phyloP scores from a whole-genome alignment of 225 moss, liverwort and hornwort species.

The Pleurozium schreberi region DNA sequence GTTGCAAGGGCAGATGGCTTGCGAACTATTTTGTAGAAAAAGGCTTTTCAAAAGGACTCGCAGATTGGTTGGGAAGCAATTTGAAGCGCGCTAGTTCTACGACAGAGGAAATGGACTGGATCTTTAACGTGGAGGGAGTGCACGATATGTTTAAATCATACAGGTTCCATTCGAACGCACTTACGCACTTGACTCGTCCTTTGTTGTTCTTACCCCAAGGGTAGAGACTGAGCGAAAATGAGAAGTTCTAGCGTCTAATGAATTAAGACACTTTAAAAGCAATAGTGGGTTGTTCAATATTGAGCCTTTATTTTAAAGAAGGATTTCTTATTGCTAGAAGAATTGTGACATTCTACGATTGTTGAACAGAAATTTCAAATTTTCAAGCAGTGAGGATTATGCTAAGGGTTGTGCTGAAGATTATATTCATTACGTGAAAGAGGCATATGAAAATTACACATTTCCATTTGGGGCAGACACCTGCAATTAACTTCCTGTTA shows the following conservation, averaged over 20 bases:
- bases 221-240: not conserved
- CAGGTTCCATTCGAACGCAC: slow-evolving; percentile 12
- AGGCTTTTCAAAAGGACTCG: slow-evolving; percentile 70
- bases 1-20: slow-evolving; percentile 60
- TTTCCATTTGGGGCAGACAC: not conserved
- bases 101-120: slow-evolving; percentile 79
- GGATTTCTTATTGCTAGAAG: not conserved
- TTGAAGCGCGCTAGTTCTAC: slow-evolving; percentile 45
- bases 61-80: slow-evolving; percentile 96
- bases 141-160: slow-evolving; percentile 85
- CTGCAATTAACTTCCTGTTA: not conserved
- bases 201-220: not conserved
- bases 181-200: not conserved
- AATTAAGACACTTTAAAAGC: not conserved
- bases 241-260: not conserved
- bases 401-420: not conserved
- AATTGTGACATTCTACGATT: not conserved
- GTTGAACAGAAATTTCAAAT: not conserved
- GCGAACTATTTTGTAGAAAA: slow-evolving; percentile 45
- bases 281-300: not conserved
- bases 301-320: not conserved
- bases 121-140: slow-evolving; percentile 70
- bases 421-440: not conserved
- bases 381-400: not conserved
- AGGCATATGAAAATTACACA: not conserved